Percentiles rank a stretch among this genome's conserved stretches.
Conservation (phyloP, 169 alveolate genomes). For the Plasmodium ovale region DNA sequence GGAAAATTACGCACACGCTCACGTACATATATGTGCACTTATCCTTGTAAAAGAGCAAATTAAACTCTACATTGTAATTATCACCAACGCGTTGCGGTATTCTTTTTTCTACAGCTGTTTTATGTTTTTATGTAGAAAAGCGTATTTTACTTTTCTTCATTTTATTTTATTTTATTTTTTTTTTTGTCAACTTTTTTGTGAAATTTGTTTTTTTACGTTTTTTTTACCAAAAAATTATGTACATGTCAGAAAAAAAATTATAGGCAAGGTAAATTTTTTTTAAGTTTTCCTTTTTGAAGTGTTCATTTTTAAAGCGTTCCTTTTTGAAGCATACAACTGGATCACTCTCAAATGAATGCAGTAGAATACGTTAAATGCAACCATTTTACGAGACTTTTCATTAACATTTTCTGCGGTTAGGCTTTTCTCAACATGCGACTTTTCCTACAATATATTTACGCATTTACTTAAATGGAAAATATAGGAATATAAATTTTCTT, state of each 20-base stretch:
- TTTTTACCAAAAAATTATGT: not conserved
- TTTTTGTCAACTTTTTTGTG: conserved; percentile 6
- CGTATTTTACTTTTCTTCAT: not conserved
- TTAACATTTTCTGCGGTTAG: no score
- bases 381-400: no score
- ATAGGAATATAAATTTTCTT: not conserved
- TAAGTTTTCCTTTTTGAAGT: conserved; percentile 3
- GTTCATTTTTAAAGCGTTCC: not conserved
- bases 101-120: not conserved
- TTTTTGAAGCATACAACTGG: conserved; percentile 6
- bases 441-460: no score
- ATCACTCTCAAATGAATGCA: no score
- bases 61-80: no score
- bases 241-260: not conserved
- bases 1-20: not conserved
- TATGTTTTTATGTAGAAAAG: no score
- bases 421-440: no score
- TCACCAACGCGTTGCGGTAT: no score
- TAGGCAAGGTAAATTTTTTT: not conserved
- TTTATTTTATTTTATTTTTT: not conserved
- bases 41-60: no score
- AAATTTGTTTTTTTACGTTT: not conserved
- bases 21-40: not conserved
- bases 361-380: no score
- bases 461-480: not conserved